phyloP scores from a whole-genome alignment of 2,329 filamentous ascomycete genomes.

The Epichloe gansuensis region DNA sequence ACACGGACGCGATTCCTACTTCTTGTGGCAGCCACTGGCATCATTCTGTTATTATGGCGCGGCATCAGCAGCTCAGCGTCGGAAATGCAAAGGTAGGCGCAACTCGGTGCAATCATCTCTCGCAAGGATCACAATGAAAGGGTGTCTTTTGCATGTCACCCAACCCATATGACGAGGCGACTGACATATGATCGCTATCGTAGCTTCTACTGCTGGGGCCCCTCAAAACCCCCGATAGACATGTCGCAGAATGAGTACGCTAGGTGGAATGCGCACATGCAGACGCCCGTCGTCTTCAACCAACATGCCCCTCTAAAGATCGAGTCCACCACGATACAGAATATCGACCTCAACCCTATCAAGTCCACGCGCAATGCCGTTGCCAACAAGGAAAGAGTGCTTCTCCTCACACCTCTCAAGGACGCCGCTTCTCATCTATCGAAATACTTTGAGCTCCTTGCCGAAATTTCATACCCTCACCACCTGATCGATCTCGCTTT shows the following conservation, averaged over 20 bases:
- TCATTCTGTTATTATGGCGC: slow-evolving; percentile 77
- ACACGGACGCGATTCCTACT: slow-evolving; percentile 70
- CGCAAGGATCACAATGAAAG: background rate
- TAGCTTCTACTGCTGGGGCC: slow-evolving; percentile 97
- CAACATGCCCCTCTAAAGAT: slow-evolving; percentile 79
- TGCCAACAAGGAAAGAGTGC: slow-evolving; percentile 71
- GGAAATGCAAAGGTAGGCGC: slow-evolving; percentile 77
- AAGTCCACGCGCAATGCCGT: slow-evolving; percentile 68
- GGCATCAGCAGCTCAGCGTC: slow-evolving; percentile 68
- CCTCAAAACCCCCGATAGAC: slow-evolving; percentile 87
- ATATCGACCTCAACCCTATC: slow-evolving; percentile 76
- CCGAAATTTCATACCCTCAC: slow-evolving; percentile 86
- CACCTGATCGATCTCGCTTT: slow-evolving; percentile 91
- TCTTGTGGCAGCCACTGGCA: slow-evolving; percentile 54
- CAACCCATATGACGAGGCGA: background rate
- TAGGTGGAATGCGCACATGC: slow-evolving; percentile 76
- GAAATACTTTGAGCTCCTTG: slow-evolving; percentile 88
- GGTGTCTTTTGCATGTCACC: background rate
- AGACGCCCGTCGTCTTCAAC: slow-evolving; percentile 94
- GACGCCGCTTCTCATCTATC: slow-evolving; percentile 73
- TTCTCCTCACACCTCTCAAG: slow-evolving; percentile 86
- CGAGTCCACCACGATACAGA: slow-evolving; percentile 67
- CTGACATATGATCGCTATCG: slow-evolving; percentile 10
- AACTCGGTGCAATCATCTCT: background rate
- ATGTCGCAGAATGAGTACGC: slow-evolving; percentile 88